Evolutionary conservation across 2,329 filamentous ascomycete species (phyloP).

Genomic region (Chaetomium globosum): DNA sequence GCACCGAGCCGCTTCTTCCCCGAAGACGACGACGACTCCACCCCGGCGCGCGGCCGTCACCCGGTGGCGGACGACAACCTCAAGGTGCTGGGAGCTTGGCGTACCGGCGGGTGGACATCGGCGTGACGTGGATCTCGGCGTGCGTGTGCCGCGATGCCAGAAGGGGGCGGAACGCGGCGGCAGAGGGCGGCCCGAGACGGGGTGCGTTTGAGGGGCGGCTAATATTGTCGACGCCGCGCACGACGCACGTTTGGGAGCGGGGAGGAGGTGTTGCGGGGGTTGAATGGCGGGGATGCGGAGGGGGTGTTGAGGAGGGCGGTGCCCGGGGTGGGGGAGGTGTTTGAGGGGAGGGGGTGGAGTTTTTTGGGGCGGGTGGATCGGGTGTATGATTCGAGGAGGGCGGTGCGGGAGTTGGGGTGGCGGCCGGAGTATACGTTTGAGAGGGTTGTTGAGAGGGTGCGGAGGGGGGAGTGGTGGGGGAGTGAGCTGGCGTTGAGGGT

Average conservation of each 20-base stretch:
- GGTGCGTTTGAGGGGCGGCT: too few species aligned
- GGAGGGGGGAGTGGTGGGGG: slow-evolving; percentile 43
- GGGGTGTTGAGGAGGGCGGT: slow-evolving; percentile 39
- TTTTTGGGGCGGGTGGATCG: slow-evolving; percentile 47
- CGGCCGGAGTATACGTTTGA: slow-evolving; percentile 48
- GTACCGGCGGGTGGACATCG: slow-evolving; percentile 50
- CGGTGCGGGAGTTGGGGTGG: slow-evolving; percentile 49
- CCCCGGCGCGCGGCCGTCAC: slow-evolving; percentile 42
- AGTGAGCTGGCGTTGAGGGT: slow-evolving; percentile 47
- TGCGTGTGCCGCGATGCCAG: slow-evolving; percentile 45
- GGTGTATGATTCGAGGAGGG: slow-evolving; percentile 50
- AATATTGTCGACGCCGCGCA: slow-evolving; percentile 50
- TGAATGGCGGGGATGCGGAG: slow-evolving; percentile 42
- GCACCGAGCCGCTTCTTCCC: slow-evolving; percentile 55
- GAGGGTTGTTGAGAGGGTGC: slow-evolving; percentile 42
- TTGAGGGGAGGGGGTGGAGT: slow-evolving; percentile 42
- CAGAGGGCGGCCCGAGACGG: slow-evolving; percentile 16
- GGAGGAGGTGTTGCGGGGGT: slow-evolving; percentile 40
- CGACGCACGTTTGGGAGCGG: slow-evolving; percentile 45
- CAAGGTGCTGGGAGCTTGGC: slow-evolving; percentile 54
- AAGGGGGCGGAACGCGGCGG: slow-evolving; percentile 28
- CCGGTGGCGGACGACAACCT: slow-evolving; percentile 47
- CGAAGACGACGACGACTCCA: slow-evolving; percentile 51
- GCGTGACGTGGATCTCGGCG: slow-evolving; percentile 49
- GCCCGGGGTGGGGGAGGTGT: slow-evolving; percentile 37